phyloP scores from a whole-genome alignment of 2,329 filamentous ascomycete species.

The Colletotrichum lindemuthianum region DNA sequence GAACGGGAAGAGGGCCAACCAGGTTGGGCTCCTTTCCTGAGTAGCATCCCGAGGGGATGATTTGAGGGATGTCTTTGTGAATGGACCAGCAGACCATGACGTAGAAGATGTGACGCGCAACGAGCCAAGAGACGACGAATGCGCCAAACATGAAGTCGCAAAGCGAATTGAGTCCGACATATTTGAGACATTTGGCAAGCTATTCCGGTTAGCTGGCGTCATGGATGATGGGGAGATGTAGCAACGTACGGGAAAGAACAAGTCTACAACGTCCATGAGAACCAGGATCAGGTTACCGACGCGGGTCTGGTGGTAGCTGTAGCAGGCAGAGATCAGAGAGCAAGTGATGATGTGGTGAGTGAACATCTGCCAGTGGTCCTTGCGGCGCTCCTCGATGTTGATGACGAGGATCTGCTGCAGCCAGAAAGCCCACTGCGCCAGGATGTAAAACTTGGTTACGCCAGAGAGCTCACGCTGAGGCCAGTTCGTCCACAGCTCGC shows the following conservation, averaged over 20 bases:
- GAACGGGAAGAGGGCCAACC: conserved; percentile 61
- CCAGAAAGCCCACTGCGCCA: conserved; percentile 93
- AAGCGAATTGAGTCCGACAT: conserved; percentile 76
- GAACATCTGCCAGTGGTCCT: conserved; percentile 97
- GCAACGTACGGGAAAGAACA: conserved; percentile 80
- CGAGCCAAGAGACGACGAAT: conserved; percentile 87
- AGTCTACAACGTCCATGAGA: conserved; percentile 93
- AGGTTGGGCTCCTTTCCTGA: conserved; percentile 65
- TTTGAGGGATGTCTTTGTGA: conserved; percentile 70
- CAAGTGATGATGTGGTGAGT: conserved; percentile 93
- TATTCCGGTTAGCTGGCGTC: conserved; percentile 48
- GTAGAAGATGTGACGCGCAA: conserved; percentile 85
- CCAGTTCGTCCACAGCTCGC: conserved; percentile 85
- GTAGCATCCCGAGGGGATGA: conserved; percentile 79
- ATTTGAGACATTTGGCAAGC: conserved; percentile 94
- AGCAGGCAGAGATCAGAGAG: conserved; percentile 81
- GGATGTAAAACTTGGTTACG: conserved; percentile 86
- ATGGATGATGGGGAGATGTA: no score
- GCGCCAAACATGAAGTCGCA: conserved; percentile 88
- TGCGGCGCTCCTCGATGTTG: conserved; percentile 92
- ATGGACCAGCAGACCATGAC: conserved; percentile 84
- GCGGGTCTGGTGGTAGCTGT: conserved; percentile 86
- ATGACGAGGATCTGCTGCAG: conserved; percentile 94
- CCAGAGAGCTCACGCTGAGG: conserved; percentile 79
- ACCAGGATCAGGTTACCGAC: conserved; percentile 90